Base-by-base conservation (phyloP, 2,329 filamentous ascomycete species). In the Kalmusia sp. region DNA sequence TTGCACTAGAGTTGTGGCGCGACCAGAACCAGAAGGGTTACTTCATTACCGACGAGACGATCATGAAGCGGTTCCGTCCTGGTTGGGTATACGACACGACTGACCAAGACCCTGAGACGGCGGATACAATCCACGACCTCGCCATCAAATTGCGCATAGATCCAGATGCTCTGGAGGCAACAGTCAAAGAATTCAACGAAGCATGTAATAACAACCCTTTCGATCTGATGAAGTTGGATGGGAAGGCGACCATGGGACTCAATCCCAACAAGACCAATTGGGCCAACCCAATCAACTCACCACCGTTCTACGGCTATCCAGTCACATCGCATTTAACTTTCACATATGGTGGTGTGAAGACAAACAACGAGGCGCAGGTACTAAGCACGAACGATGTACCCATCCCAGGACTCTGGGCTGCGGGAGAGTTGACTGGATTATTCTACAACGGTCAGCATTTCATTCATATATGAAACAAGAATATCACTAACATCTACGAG, bases 11-110 rank as follows among this genome's bases (percentile, higher is more conserved):
- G 51, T 69, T 71, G 38, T 77, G 75, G 75, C 62, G 70, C 39
- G 70, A 77, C 46, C 74, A 78, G 25, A 72, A 78, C 49, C 68
- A 74, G 52, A 74, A 72, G 41, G 75, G 72, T 39, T 77, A 71
- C 62, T 77, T 77, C 61, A 61, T 77, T 50, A 77, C 76, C 7
- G 76, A 77, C 52, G 64, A 70, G 17, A 65, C 64, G 8, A 76
- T 77, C 60, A 75, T 76, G 75, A 64, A 76, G 31, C 65, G 70
- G 3, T 78, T 78, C 69, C 67, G 73, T 24, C 75, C 74, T 12
- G 71, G 70, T 39, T 78, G 75, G 76, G 76, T 77, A 3, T 77
- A 75, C 45, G 74, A 77, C 17, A 77, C 76, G 2, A 77, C 76
- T 2, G 75, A 78, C 48, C 60, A 73, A 30, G 73, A 75, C 38